Evolutionary conservation across 176 grass and related monocot species (phyloP).

Genomic region (Aegilops speltoides): DNA sequence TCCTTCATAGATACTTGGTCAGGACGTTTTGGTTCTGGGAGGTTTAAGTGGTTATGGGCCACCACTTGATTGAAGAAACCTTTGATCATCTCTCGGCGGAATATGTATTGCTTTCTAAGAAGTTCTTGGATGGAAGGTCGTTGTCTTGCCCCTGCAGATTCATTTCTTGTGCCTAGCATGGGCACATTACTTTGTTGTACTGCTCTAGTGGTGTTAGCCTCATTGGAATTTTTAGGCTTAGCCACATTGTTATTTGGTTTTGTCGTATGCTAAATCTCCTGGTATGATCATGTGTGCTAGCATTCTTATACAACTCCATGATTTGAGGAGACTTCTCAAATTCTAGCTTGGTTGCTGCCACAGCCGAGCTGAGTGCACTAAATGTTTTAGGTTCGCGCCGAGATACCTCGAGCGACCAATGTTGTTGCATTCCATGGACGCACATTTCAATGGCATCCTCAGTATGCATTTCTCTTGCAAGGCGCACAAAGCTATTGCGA

Average conservation of each 20-base stretch:
- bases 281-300: neutral
- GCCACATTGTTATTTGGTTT: neutral
- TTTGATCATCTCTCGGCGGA: neutral
- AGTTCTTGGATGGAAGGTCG: neutral
- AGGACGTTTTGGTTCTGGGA: neutral
- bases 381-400: neutral
- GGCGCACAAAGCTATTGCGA: too few species aligned
- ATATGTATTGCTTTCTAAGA: neutral
- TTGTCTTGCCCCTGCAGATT: neutral
- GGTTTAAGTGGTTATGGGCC: neutral
- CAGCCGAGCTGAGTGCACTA: neutral
- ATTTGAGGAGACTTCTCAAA: conserved; percentile 1
- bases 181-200: neutral
- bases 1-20: neutral
- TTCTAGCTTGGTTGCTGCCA: neutral
- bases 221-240: neutral
- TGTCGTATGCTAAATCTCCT: neutral
- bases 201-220: neutral
- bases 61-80: neutral
- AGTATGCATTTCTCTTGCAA: too few species aligned
- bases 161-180: neutral
- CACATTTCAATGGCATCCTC: too few species aligned
- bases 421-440: too few species aligned
- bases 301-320: neutral
- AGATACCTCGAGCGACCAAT: neutral